Evolutionary conservation across 176 grass and related monocot species (phyloP).

Genomic region (Typha latifolia): DNA sequence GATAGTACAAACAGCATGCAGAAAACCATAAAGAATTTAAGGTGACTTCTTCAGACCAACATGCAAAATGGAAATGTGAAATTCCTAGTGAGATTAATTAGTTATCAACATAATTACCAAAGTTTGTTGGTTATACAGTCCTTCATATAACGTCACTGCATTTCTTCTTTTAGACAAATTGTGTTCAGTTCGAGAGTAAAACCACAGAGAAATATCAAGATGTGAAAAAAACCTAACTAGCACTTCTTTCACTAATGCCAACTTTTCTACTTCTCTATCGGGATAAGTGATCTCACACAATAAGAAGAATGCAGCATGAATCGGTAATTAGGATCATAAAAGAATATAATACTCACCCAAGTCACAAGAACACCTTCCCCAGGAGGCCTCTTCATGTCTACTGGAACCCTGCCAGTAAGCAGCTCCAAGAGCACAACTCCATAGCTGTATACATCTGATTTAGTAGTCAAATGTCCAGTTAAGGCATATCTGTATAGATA

Average conservation of each 20-base stretch:
- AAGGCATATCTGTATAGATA: constrained; percentile 69
- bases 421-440: constrained; percentile 93
- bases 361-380: constrained; percentile 85
- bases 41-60: too few relatives aligned
- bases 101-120: background rate
- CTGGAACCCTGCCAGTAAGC: constrained; percentile 88
- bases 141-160: too few relatives aligned
- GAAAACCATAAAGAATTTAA: too few relatives aligned
- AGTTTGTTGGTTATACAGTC: background rate
- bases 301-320: background rate
- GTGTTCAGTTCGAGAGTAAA: background rate
- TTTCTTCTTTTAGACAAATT: background rate
- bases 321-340: background rate
- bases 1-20: too few relatives aligned
- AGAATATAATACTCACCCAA: constrained; percentile 47
- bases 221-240: background rate
- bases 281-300: background rate
- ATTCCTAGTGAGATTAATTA: too few relatives aligned
- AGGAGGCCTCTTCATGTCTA: constrained; percentile 82
- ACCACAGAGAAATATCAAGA: background rate
- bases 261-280: background rate
- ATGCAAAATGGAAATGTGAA: too few relatives aligned
- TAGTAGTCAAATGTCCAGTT: constrained; percentile 91
- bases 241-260: background rate
- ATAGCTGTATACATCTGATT: constrained; percentile 98